Base-by-base conservation (phyloP, 257 asterid species). In the Buddleja alternifolia region DNA sequence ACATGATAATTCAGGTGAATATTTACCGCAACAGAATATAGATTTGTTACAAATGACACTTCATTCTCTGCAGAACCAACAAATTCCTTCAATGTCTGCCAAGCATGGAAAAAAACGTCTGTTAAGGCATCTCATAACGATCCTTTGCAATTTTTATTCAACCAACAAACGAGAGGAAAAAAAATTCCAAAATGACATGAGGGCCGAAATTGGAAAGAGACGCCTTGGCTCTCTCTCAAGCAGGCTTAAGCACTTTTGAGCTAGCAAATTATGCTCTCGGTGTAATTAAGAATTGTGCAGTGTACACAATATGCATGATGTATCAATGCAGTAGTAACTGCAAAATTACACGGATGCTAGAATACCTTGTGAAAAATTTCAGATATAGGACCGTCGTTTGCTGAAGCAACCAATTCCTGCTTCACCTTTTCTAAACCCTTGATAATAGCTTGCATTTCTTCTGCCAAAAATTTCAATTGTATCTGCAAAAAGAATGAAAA, bases 351-450 rank as follows among this genome's bases (percentile, higher is more conserved):
- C 50, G 23, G 25, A 51, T 20, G 24, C 42, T 39, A 60, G 53
- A 54, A 72, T 84, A 92, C 98, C 96, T 87, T 82, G 57, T 77
- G 79, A 77, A 92, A 92, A 64, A 39, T 63, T 78, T 89, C 96
- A 53, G 96, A 89, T 66, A 89, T 96, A 24, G 90, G 96, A 63
- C 98, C 98, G 77, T 92, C 98, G 61, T 72, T 85, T 75, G 80
- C 90, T 5, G 96, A 89, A 59, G 96, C 90, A 74, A 72, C 74
- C 75, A 90, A 74, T 79, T 92, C 98, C 78, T 85, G 95, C 82
- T 84, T 92, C 80, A 92, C 90, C 87, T 92, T 92, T 55, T 92
- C 96, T 78, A 92, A 63, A 60, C 98, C 98, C 82, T 89, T 92
- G 74, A 72, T 78, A 68, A 92, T 89, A 66, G 96, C 84, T 86